phyloP scores from a whole-genome alignment of 768 basidiomycete species.

The Kwoniella newhampshirensis region DNA sequence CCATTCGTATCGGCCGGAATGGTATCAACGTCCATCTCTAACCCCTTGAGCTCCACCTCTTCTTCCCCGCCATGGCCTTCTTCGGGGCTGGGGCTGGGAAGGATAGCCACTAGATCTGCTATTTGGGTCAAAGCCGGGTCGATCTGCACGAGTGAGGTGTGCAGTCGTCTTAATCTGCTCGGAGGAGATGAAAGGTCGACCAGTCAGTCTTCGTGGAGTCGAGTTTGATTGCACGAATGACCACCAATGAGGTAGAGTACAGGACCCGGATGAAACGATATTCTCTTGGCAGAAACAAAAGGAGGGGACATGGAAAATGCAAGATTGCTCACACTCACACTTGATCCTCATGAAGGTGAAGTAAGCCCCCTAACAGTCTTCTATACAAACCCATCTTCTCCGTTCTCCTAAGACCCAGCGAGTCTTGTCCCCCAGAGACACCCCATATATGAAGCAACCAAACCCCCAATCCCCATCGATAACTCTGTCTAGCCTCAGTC shows the following conservation, averaged over 20 bases:
- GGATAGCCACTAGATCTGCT: neutral
- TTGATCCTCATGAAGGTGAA: constrained; percentile 17
- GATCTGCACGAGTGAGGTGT: neutral
- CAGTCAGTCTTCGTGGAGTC: neutral
- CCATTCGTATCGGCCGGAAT: neutral
- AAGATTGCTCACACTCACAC: constrained; percentile 21
- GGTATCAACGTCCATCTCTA: constrained; percentile 7
- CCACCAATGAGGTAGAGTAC: neutral
- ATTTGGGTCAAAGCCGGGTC: neutral
- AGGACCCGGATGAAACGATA: neutral
- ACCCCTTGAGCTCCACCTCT: constrained; percentile 4
- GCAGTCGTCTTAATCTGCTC: constrained; percentile 5
- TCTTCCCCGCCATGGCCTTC: constrained; percentile 2
- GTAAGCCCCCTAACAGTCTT: constrained; percentile 1
- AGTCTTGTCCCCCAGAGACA: neutral
- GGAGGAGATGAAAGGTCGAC: neutral
- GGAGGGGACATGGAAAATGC: no score
- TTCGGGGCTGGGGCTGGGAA: constrained; percentile 1
- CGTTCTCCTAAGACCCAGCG: neutral
- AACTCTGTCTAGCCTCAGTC: neutral
- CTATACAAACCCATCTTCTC: constrained; percentile 3
- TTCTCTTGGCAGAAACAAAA: neutral
- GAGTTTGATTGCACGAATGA: no score
- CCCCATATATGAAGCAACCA: constrained; percentile 16
- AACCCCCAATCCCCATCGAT: constrained; percentile 19